phyloP scores from a whole-genome alignment of 108 stramenopile species.

The Nitzschia palea region DNA sequence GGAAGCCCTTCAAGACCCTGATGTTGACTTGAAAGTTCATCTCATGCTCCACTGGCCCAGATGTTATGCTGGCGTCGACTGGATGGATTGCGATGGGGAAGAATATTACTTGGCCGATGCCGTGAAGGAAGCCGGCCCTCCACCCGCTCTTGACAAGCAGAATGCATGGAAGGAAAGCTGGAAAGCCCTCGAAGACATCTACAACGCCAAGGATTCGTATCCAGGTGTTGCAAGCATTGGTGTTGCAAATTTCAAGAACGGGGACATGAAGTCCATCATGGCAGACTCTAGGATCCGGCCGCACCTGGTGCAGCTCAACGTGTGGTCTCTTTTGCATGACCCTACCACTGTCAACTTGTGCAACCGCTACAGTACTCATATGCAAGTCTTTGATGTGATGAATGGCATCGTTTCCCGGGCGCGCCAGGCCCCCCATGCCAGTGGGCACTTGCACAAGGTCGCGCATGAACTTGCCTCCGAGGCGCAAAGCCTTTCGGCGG shows the following conservation, averaged over 20 bases:
- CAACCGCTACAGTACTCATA: slow-evolving; percentile 39
- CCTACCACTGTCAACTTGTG: slow-evolving; percentile 46
- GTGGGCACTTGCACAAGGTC: slow-evolving; percentile 32
- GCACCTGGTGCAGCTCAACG: slow-evolving; percentile 61
- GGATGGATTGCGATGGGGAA: slow-evolving; percentile 82
- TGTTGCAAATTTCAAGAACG: slow-evolving; percentile 69
- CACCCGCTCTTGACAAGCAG: slow-evolving; percentile 64
- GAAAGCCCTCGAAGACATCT: slow-evolving; percentile 72
- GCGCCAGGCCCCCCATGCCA: slow-evolving; percentile 29
- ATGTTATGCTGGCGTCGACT: slow-evolving; percentile 61
- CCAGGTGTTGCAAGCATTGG: slow-evolving; percentile 61
- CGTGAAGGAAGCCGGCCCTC: slow-evolving; percentile 67
- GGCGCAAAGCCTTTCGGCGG: slow-evolving; percentile 10
- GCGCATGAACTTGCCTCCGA: slow-evolving; percentile 5
- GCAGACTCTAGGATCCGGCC: slow-evolving; percentile 39
- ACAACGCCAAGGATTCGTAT: slow-evolving; percentile 11
- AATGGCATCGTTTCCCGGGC: slow-evolving; percentile 46
- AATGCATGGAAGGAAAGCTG: slow-evolving; percentile 71
- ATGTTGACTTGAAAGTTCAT: slow-evolving; percentile 55
- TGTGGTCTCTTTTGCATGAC: slow-evolving; percentile 67
- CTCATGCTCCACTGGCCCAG: slow-evolving; percentile 81
- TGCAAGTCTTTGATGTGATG: slow-evolving; percentile 77
- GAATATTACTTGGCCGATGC: slow-evolving; percentile 52
- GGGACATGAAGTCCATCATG: slow-evolving; percentile 52
- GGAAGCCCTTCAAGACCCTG: slow-evolving; percentile 34